phyloP scores from a whole-genome alignment of 148 eudicot species.

The Silene uniflora region DNA sequence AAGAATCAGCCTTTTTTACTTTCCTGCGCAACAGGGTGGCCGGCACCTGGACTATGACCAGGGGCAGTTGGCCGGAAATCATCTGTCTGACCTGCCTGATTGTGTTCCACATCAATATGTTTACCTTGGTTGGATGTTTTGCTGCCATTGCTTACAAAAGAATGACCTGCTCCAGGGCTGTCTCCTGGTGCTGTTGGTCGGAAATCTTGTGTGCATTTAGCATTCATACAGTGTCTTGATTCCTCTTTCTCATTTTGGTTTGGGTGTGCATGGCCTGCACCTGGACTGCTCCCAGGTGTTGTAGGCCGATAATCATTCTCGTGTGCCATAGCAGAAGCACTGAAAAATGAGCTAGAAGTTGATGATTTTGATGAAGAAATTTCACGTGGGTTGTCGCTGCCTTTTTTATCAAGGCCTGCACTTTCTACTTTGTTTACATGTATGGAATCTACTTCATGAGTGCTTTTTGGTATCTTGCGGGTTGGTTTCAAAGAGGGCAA shows the following conservation, averaged over 20 bases:
- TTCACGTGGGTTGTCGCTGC: slow-evolving; percentile 10
- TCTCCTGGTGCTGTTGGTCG: slow-evolving; percentile 28
- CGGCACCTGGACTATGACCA: slow-evolving; percentile 62
- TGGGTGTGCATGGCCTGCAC: slow-evolving; percentile 19
- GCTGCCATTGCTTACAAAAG: slow-evolving; percentile 7
- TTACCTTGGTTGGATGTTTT: slow-evolving; percentile 16
- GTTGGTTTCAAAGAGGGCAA: slow-evolving; percentile 17
- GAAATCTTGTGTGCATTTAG: slow-evolving; percentile 26
- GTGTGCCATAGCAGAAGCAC: slow-evolving; percentile 11
- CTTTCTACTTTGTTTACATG: slow-evolving; percentile 9
- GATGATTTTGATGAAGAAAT: neutral
- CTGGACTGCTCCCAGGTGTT: slow-evolving; percentile 23
- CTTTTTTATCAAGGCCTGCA: slow-evolving; percentile 1
- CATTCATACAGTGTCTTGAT: slow-evolving; percentile 12
- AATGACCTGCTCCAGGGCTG: slow-evolving; percentile 27
- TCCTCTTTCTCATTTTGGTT: slow-evolving; percentile 7
- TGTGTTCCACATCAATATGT: slow-evolving; percentile 12
- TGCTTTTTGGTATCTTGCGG: slow-evolving; percentile 8
- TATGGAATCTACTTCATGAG: neutral
- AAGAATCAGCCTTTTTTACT: slow-evolving; percentile 27
- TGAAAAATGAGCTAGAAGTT: slow-evolving; percentile 14
- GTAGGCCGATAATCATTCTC: slow-evolving; percentile 15
- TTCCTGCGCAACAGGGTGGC: slow-evolving; percentile 34
- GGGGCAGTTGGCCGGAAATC: slow-evolving; percentile 38
- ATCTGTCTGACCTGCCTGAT: slow-evolving; percentile 30